A percentile compares a stretch with the other conserved stretches of the same genome.
Evolutionary conservation across 768 basidiomycete genomes (phyloP).

Genomic region (Phlegmacium glaucopus): DNA sequence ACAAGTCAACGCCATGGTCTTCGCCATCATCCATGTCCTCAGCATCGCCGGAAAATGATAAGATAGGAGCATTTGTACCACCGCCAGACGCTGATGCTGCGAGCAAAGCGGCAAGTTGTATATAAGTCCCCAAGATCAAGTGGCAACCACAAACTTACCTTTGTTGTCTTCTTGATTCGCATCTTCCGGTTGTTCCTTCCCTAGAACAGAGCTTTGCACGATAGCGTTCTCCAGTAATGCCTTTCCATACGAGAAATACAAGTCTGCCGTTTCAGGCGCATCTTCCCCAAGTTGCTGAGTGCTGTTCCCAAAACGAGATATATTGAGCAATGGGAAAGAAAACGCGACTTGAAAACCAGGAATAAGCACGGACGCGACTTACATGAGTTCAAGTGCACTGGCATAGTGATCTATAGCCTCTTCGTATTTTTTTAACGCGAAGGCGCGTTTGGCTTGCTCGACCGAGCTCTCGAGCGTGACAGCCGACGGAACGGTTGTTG

Average conservation of each 20-base stretch:
- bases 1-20: slow-evolving; percentile 58
- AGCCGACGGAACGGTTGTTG: slow-evolving; percentile 6
- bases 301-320: slow-evolving; percentile 35
- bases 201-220: slow-evolving; percentile 79
- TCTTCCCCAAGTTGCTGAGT: slow-evolving; percentile 76
- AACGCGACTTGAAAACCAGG: too few relatives aligned
- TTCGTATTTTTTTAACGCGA: slow-evolving; percentile 83
- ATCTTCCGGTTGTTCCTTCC: slow-evolving; percentile 74
- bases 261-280: slow-evolving; percentile 78
- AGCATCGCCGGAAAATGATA: slow-evolving; percentile 80
- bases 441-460: slow-evolving; percentile 84
- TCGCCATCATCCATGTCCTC: slow-evolving; percentile 55
- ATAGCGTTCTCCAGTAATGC: slow-evolving; percentile 93
- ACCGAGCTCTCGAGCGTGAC: slow-evolving; percentile 53
- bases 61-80: slow-evolving; percentile 49
- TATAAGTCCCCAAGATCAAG: slow-evolving; percentile 1
- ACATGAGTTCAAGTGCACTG: slow-evolving; percentile 81
- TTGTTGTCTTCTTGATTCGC: slow-evolving; percentile 39
- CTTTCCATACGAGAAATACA: slow-evolving; percentile 90
- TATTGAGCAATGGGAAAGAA: background rate
- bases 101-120: slow-evolving; percentile 3
- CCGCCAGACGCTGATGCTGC: slow-evolving; percentile 30
- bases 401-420: slow-evolving; percentile 84
- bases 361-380: slow-evolving; percentile 34
- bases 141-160: slow-evolving; percentile 16